Evolutionary conservation across 2,329 filamentous ascomycete genomes (phyloP).

Genomic region (Sporothrix protearum): DNA sequence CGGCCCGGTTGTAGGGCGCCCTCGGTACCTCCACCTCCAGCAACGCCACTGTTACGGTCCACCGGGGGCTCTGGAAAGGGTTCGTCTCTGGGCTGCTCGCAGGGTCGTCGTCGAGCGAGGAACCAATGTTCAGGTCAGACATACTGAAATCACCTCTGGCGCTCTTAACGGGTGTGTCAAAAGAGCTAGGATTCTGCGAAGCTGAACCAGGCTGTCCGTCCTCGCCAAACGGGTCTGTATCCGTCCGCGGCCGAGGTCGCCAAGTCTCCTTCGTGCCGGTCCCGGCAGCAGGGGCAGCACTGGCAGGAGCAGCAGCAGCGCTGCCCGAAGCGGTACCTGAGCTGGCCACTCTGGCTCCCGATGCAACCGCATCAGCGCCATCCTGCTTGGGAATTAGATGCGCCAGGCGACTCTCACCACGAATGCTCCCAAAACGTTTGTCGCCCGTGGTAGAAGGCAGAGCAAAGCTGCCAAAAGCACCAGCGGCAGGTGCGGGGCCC

Average conservation of each 20-base stretch:
- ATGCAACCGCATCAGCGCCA: constrained; percentile 30
- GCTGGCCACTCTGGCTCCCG: neutral
- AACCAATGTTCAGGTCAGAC: constrained; percentile 56
- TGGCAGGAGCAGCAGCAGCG: neutral
- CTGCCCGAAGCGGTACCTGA: neutral
- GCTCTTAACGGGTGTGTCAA: constrained; percentile 55
- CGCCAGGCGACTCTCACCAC: constrained; percentile 79
- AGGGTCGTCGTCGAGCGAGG: constrained; percentile 61
- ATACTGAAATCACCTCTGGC: constrained; percentile 59
- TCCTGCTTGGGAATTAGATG: constrained; percentile 61
- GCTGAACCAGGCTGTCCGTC: constrained; percentile 61
- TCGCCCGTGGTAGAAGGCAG: constrained; percentile 60
- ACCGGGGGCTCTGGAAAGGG: constrained; percentile 89
- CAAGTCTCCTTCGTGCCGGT: constrained; percentile 41
- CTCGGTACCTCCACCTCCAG: constrained; percentile 47
- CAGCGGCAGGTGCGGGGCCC: constrained; percentile 57
- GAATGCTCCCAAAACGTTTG: constrained; percentile 67
- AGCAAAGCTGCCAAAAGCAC: constrained; percentile 89
- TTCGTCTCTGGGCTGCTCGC: constrained; percentile 92
- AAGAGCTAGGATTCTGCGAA: constrained; percentile 55
- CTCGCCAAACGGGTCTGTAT: constrained; percentile 71
- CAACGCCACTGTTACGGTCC: constrained; percentile 47
- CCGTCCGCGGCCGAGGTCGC: constrained; percentile 61
- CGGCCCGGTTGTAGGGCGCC: constrained; percentile 31
- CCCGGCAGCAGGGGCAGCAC: neutral